phyloP scores from a whole-genome alignment of 177 flowering plant genomes.

The Vitis hybrid region DNA sequence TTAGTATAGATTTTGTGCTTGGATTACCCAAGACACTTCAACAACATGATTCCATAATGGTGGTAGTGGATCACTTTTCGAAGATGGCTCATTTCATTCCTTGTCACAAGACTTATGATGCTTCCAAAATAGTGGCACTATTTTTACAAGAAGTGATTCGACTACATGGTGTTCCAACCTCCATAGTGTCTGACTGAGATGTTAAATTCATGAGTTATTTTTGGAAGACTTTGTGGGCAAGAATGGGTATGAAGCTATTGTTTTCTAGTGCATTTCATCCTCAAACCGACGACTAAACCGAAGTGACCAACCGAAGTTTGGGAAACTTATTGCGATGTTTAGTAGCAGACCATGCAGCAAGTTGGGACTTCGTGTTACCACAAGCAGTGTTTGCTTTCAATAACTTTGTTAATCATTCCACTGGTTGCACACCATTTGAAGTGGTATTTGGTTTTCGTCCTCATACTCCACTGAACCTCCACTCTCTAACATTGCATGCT shows the following conservation, averaged over 20 bases:
- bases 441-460: not conserved
- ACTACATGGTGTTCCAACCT: not conserved
- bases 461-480: not conserved
- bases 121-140: not conserved
- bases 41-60: not conserved
- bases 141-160: not conserved
- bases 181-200: too few relatives aligned
- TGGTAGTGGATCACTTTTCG: not conserved
- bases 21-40: not conserved
- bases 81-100: not conserved
- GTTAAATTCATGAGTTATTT: not conserved
- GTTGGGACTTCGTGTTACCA: not conserved
- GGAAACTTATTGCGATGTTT: conserved; percentile 1
- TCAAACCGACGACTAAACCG: conserved; percentile 3
- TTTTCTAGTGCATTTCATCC: not conserved
- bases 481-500: not conserved
- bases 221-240: not conserved
- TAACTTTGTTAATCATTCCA: not conserved
- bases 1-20: conserved; percentile 1
- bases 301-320: not conserved
- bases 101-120: not conserved
- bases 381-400: not conserved
- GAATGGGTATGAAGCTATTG: not conserved
- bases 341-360: not conserved
- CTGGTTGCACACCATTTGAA: not conserved